Conservation (phyloP, 805 yeast genomes). For the Lipomyces sp. region DNA sequence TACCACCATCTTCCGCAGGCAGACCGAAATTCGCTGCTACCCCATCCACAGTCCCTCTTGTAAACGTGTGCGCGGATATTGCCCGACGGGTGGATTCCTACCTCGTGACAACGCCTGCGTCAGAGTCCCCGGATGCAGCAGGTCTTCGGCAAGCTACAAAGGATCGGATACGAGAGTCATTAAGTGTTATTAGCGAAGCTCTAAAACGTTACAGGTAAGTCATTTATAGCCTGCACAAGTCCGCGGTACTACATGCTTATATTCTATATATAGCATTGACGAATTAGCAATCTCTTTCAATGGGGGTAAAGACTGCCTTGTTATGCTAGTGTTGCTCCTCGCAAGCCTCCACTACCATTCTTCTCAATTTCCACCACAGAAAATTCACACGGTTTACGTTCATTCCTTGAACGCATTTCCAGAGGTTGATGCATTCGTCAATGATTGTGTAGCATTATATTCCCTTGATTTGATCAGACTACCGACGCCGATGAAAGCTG, state of each 20-base stretch:
- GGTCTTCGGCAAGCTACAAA: slow-evolving; percentile 33
- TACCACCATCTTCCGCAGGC: background rate
- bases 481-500: slow-evolving; percentile 60
- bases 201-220: slow-evolving; percentile 39
- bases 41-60: slow-evolving; percentile 31
- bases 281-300: slow-evolving; percentile 83
- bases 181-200: slow-evolving; percentile 42
- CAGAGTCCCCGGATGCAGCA: slow-evolving; percentile 14
- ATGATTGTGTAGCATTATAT: slow-evolving; percentile 58
- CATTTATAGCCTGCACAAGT: background rate
- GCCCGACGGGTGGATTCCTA: slow-evolving; percentile 30
- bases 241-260: background rate
- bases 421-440: slow-evolving; percentile 70
- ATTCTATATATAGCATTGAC: slow-evolving; percentile 37
- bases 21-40: slow-evolving; percentile 23
- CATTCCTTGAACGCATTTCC: slow-evolving; percentile 74
- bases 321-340: slow-evolving; percentile 75
- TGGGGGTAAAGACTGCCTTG: slow-evolving; percentile 97
- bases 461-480: slow-evolving; percentile 54
- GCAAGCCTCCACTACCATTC: slow-evolving; percentile 53
- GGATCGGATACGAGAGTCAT: slow-evolving; percentile 39
- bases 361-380: slow-evolving; percentile 30
- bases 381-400: slow-evolving; percentile 70
- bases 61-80: slow-evolving; percentile 29
- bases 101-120: slow-evolving; percentile 4